These are phyloP conservation scores for Colletotrichum lupini DNA, from an alignment of 2,329 filamentous ascomycete genomes.

Conservation along the genomic window DNA sequence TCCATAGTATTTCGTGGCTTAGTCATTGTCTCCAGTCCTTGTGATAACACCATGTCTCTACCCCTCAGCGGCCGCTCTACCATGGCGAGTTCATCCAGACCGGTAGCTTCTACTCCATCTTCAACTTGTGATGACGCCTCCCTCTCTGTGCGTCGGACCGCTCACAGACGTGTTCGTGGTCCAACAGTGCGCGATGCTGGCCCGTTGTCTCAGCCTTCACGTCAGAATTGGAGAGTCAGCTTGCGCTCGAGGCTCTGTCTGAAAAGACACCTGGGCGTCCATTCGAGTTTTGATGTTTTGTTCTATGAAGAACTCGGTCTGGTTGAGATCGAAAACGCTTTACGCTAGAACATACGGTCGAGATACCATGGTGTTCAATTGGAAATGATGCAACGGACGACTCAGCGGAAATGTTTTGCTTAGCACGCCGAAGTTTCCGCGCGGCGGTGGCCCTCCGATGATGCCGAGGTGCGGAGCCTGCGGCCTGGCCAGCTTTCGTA, in stretches of 20 bases:
- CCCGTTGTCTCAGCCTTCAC: background rate
- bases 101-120: background rate
- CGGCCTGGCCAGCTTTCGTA: conserved; percentile 5
- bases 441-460: background rate
- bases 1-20: background rate
- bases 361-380: background rate
- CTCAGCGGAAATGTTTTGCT: background rate
- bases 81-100: background rate
- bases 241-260: background rate
- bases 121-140: background rate
- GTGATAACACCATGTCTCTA: background rate
- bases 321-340: too few species aligned
- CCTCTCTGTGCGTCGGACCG: background rate
- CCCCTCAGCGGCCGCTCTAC: background rate
- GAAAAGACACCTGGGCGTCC: background rate
- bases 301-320: background rate
- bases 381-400: background rate
- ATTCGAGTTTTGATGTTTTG: background rate
- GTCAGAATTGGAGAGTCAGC: background rate
- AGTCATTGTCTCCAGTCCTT: background rate
- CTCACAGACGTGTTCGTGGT: background rate
- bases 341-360: background rate
- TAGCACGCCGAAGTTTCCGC: background rate
- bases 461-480: conserved; percentile 12
- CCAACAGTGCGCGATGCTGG: background rate